Evolutionary conservation across 495 filamentous ascomycete genomes (phyloP), one percentile per base, ranked within the genome.

Genomic region (Pseudevernia furfuracea): DNA sequence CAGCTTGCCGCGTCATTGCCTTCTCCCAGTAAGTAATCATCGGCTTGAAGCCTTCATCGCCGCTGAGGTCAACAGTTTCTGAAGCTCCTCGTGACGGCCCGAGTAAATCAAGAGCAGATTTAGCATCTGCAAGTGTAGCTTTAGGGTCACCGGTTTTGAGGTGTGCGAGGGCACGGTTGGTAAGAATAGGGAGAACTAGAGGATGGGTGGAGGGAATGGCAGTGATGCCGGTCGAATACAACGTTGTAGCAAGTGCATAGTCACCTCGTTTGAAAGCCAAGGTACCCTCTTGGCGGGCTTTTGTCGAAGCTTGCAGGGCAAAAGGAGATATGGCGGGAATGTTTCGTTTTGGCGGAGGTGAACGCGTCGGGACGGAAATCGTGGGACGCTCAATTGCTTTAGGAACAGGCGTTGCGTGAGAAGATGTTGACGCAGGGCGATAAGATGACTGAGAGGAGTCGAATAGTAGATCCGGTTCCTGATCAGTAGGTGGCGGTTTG

Each of bases 11-110:
- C 74, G 87, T 92, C 49, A 96, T 79, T 0, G 92, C 92, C 74
- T 97, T 97, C 58, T 89, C 90, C 74, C 86, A 97, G 71, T 96
- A 90, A 46, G 93, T 90, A 55, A 82, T 87, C 92, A 98, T 97
- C 52, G 90, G 87, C 65, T 96, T 95, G 36, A 81, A 80, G 23
- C 87, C 81, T 64, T 87, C 84, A 23, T 75, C 78, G 49, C 78
- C 82, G 23, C 81, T 80, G 3, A 94, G 78, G 36, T 88, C 82
- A 60, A 98, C 90, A 9, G 72, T 82, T 75, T 98, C 94, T 15
- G 80, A 83, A 67, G 89, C 87, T 36, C 95, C 95, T 58, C 83
- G 87, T 3, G 81, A 79, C 2, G 86, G 80, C 0, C 94, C 94
- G 64, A 98, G 96, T 55, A 96, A 77, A 12, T 75, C 75, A n/a